phyloP scores from a whole-genome alignment of 2,329 filamentous ascomycete species.

The Bipolaris sorokiniana region DNA sequence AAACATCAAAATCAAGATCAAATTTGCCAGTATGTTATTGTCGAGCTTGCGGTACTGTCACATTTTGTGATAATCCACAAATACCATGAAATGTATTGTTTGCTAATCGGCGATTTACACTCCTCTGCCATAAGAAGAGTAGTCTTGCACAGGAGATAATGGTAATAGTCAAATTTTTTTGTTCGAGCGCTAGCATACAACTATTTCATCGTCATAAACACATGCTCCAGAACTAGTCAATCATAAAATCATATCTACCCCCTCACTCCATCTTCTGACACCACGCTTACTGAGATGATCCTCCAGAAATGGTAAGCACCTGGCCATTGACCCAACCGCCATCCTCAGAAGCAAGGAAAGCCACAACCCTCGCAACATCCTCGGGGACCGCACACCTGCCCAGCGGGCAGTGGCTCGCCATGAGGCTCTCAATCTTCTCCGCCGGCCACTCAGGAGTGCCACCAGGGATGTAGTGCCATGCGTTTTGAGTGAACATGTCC shows the following conservation, averaged over 20 bases:
- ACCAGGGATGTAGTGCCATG: slow-evolving; percentile 59
- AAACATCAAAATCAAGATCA: neutral
- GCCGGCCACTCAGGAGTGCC: slow-evolving; percentile 57
- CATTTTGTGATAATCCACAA: neutral
- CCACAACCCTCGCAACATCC: slow-evolving; percentile 52
- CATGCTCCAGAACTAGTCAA: slow-evolving; percentile 3
- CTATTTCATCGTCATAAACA: neutral
- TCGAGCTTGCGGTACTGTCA: neutral
- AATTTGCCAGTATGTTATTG: neutral
- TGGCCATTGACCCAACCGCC: slow-evolving; percentile 51
- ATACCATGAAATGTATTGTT: too few species aligned
- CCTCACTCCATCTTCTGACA: neutral
- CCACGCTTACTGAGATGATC: slow-evolving; percentile 46
- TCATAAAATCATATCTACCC: neutral
- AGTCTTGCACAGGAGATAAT: neutral
- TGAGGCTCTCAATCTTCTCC: slow-evolving; percentile 57
- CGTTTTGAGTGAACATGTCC: slow-evolving; percentile 77
- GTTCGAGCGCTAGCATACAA: slow-evolving; percentile 6
- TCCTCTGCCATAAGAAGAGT: too few species aligned
- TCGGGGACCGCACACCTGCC: slow-evolving; percentile 57
- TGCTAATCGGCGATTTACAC: too few species aligned
- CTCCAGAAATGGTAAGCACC: slow-evolving; percentile 51
- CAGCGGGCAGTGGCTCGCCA: slow-evolving; percentile 58
- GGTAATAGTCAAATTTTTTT: neutral
- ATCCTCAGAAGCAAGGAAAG: slow-evolving; percentile 49